phyloP scores from a whole-genome alignment of 179 eudicot species.

The Beta corolliflora region DNA sequence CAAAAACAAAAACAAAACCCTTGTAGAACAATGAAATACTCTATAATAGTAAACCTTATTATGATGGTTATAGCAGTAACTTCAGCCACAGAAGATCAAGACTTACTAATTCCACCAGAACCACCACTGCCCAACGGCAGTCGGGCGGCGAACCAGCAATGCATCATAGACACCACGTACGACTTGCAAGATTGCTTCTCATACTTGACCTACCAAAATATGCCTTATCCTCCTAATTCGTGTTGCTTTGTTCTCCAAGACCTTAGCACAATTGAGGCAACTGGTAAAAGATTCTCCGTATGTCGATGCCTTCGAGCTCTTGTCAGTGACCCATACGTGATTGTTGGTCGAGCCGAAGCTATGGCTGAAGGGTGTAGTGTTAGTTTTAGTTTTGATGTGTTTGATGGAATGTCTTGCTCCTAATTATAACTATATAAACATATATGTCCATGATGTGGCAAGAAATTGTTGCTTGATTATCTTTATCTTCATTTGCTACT shows the following conservation, averaged over 20 bases:
- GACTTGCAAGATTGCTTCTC: conserved; percentile 11
- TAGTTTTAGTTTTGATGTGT: conserved; percentile 14
- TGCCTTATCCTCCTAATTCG: conserved; percentile 18
- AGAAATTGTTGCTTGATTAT: too few relatives aligned
- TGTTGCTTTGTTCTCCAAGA: conserved; percentile 10
- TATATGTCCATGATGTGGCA: too few relatives aligned
- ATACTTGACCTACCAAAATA: conserved; percentile 5
- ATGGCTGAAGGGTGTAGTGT: conserved; percentile 10
- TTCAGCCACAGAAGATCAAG: not conserved
- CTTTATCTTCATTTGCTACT: too few relatives aligned
- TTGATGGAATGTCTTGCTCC: conserved; percentile 8
- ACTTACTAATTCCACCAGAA: not conserved
- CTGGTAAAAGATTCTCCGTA: conserved; percentile 8
- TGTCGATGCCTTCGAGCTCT: conserved; percentile 15
- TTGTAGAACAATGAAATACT: conserved; percentile 5
- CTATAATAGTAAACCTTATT: not conserved
- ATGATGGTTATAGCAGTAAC: not conserved
- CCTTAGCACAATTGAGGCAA: conserved; percentile 10
- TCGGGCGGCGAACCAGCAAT: not conserved
- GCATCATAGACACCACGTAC: not conserved
- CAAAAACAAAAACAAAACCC: not conserved
- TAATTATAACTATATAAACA: not conserved
- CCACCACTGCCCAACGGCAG: not conserved
- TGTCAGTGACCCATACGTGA: not conserved
- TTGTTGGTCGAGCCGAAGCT: not conserved